Percentiles rank a stretch among this genome's conserved stretches.
phyloP scores from a whole-genome alignment of 805 yeast genomes.

The Cyberlindnera maclurae region DNA sequence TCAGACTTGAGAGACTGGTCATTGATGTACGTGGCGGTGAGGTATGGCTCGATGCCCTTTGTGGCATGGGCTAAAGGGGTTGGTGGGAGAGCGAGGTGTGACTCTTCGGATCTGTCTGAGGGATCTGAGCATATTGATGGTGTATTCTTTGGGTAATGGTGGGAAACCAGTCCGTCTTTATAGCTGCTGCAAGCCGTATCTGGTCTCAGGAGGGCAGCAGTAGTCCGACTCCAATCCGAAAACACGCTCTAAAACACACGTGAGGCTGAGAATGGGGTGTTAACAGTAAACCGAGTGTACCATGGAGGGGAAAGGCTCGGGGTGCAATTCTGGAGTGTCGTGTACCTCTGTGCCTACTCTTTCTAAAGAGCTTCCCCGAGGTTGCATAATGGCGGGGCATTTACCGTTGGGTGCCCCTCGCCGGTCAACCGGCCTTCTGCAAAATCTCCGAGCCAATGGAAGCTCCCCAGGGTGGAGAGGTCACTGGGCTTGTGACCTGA shows the following conservation, averaged over 20 bases:
- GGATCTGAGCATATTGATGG: background rate
- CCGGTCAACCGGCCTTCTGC: background rate
- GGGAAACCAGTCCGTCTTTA: no score
- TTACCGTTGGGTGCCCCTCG: background rate
- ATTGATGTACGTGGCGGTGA: slow-evolving; percentile 42
- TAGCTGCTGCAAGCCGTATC: no score
- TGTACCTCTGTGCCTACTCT: background rate
- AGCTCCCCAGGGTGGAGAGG: no score
- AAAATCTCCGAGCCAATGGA: background rate
- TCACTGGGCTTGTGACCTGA: no score
- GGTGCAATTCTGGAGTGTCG: no score
- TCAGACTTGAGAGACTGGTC: slow-evolving; percentile 41
- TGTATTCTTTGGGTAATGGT: no score
- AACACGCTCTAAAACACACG: no score
- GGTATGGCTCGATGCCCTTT: slow-evolving; percentile 35
- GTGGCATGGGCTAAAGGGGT: slow-evolving; percentile 37
- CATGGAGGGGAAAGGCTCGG: no score
- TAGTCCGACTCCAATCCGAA: no score
- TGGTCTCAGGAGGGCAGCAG: no score
- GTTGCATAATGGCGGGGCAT: slow-evolving; percentile 1
- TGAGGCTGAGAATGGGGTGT: no score
- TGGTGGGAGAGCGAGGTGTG: slow-evolving; percentile 21
- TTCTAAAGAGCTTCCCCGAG: background rate
- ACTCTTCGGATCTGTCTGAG: slow-evolving; percentile 1
- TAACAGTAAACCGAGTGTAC: no score